phyloP scores from a whole-genome alignment of 306 rosid genomes.

The Quercus robur region DNA sequence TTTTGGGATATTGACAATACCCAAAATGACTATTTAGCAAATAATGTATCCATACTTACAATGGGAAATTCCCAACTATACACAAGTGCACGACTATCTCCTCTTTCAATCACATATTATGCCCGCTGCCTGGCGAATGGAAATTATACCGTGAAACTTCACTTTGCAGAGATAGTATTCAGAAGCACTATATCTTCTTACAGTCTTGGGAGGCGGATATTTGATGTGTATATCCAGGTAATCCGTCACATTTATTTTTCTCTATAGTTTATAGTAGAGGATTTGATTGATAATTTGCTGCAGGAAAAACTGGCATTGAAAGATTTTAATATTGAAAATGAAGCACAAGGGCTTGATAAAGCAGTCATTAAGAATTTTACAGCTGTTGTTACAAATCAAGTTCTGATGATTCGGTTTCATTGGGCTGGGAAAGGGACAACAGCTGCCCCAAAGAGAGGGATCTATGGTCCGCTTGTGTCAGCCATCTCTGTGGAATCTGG shows the following conservation, averaged over 20 bases:
- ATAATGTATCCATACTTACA: slow-evolving; percentile 15
- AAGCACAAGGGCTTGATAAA: slow-evolving; percentile 35
- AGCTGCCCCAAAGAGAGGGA: too few relatives aligned
- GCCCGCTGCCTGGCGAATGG: slow-evolving; percentile 64
- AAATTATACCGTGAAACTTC: slow-evolving; percentile 48
- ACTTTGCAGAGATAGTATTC: slow-evolving; percentile 55
- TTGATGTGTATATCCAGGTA: slow-evolving; percentile 68
- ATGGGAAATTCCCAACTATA: slow-evolving; percentile 37
- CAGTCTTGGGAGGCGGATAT: slow-evolving; percentile 59
- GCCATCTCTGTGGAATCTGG: too few relatives aligned
- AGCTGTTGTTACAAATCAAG: slow-evolving; percentile 27
- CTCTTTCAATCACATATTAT: slow-evolving; percentile 52
- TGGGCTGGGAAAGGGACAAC: slow-evolving; percentile 79
- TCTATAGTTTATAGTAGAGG: background rate
- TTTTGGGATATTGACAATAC: slow-evolving; percentile 33
- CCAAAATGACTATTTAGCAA: slow-evolving; percentile 25
- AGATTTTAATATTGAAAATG: slow-evolving; percentile 44
- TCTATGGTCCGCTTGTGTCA: too few relatives aligned
- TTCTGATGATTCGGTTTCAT: slow-evolving; percentile 44
- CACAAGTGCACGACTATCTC: slow-evolving; percentile 46
- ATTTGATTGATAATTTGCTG: slow-evolving; percentile 11
- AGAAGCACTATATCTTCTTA: slow-evolving; percentile 38
- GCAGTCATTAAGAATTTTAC: slow-evolving; percentile 23
- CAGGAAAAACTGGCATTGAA: slow-evolving; percentile 42
- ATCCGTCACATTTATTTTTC: background rate